Evolutionary conservation across 2,329 filamentous ascomycete species (phyloP).

Genomic region (Trichoderma arundinaceum): DNA sequence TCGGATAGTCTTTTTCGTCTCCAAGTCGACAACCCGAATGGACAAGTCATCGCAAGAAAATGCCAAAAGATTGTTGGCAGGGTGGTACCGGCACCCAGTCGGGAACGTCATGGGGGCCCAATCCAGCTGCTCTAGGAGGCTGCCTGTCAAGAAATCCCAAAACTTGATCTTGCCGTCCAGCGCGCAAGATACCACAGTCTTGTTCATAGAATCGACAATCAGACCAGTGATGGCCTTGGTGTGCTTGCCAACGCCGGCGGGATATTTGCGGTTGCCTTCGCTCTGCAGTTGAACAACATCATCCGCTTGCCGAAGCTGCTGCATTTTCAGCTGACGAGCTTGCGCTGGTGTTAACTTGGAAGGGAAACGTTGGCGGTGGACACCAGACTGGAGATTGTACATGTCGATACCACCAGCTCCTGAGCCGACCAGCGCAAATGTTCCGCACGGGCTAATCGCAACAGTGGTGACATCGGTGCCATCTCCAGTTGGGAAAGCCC

Average conservation of each 20-base stretch:
- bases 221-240: constrained; percentile 83
- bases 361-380: constrained; percentile 86
- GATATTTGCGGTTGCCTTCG: constrained; percentile 50
- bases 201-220: constrained; percentile 87
- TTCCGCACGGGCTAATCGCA: constrained; percentile 88
- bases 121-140: constrained; percentile 78
- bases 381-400: constrained; percentile 95
- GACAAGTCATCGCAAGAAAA: constrained; percentile 88
- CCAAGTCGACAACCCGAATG: constrained; percentile 86
- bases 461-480: constrained; percentile 83
- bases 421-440: constrained; percentile 89
- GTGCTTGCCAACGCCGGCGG: constrained; percentile 71
- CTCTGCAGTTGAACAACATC: constrained; percentile 62
- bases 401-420: constrained; percentile 84
- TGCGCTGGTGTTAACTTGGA: constrained; percentile 77
- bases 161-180: constrained; percentile 95
- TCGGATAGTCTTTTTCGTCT: constrained; percentile 87
- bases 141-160: constrained; percentile 91
- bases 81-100: constrained; percentile 78
- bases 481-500: constrained; percentile 89
- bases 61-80: constrained; percentile 82
- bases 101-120: constrained; percentile 79
- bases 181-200: constrained; percentile 81
- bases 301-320: constrained; percentile 64
- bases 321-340: constrained; percentile 74